Base-by-base conservation (phyloP, 2,329 filamentous ascomycete genomes). In the Diplodia scrobiculata region DNA sequence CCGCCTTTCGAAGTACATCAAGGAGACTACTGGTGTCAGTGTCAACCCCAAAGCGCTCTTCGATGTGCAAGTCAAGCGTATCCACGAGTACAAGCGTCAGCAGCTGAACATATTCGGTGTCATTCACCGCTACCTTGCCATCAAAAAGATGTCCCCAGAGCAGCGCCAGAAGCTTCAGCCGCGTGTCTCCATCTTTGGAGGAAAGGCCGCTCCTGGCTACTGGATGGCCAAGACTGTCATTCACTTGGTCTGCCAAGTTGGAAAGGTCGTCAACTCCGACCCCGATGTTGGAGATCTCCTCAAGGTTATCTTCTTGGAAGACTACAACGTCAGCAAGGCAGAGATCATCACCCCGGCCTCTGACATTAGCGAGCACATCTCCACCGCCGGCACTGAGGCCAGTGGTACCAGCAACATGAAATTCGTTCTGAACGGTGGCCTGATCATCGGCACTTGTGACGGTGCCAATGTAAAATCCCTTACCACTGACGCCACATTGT, bases 191-290 rank as follows among this genome's bases (percentile, higher is more conserved):
- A 96, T 99, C 78, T 98, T 99, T 76, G 95, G 95, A 75, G 95
- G 95, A 73, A 99, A 99, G 81, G 95, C 95, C 29, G 95, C 95
- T 1, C 95, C 95, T 0, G 95, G 95, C 17, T 99, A 99, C 83
- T 99, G 95, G 95, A 99, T 98, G 95, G 95, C 95, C 45, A 99
- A 99, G 86, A 96, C 95, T 48, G 92, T 97, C 71, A 99, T 99
- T 72, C 94, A 98, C 76, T 86, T 99, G 66, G 89, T 99, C 83
- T 98, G 97, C 82, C 89, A 88, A 68, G 95, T 98, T 29, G 92
- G 92, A 3, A 81, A 87, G 17, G 91, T 98, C 2, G 89, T 99
- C 71, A 99, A 99, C 82, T 91, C 91, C 48, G 95, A 99, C 73
- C 83, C 87, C 51, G 95, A 98, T 38, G 89, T 98, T 74, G 94